Conservation (phyloP, 2,329 filamentous ascomycete species). For the Nemania bipapillata region DNA sequence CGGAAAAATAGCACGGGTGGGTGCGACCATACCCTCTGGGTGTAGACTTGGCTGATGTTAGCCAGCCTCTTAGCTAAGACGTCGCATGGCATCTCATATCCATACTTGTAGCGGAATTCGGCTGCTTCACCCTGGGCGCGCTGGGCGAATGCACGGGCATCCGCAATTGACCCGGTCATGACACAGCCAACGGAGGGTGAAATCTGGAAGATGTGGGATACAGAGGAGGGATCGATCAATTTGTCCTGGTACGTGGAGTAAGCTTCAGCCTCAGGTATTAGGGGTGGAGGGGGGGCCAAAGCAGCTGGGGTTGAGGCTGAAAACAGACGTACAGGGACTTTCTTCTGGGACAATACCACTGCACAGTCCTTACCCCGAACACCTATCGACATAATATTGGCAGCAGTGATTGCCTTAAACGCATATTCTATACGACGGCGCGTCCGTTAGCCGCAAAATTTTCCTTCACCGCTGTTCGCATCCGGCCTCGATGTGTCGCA, state of each 20-base stretch:
- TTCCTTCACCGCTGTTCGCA: slow-evolving; percentile 32
- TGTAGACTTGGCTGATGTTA: slow-evolving; percentile 99
- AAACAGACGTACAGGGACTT: slow-evolving; percentile 83
- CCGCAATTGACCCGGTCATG: slow-evolving; percentile 98
- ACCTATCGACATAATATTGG: slow-evolving; percentile 98
- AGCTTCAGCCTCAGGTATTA: slow-evolving; percentile 47
- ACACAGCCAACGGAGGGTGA: slow-evolving; percentile 97
- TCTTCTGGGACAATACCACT: slow-evolving; percentile 98
- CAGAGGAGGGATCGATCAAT: slow-evolving; percentile 95
- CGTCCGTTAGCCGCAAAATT: slow-evolving; percentile 41
- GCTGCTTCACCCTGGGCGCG: slow-evolving; percentile 94
- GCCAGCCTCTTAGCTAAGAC: slow-evolving; percentile 94
- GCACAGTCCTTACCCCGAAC: slow-evolving; percentile 96
- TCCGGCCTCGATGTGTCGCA: slow-evolving; percentile 20
- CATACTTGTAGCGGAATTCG: slow-evolving; percentile 98
- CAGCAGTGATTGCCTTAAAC: slow-evolving; percentile 99
- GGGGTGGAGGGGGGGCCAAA: slow-evolving; percentile 10
- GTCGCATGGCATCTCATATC: slow-evolving; percentile 99
- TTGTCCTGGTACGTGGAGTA: slow-evolving; percentile 76
- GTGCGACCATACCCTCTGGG: slow-evolving; percentile 77
- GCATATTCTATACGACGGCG: slow-evolving; percentile 82
- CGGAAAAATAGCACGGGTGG: slow-evolving; percentile 16
- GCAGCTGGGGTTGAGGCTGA: slow-evolving; percentile 40
- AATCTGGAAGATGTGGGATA: slow-evolving; percentile 96
- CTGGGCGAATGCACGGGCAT: slow-evolving; percentile 91